Percentiles rank a stretch among this genome's conserved stretches.
Conservation (phyloP, 2,329 filamentous ascomycete genomes). For the Sclerotinia glacialis region DNA sequence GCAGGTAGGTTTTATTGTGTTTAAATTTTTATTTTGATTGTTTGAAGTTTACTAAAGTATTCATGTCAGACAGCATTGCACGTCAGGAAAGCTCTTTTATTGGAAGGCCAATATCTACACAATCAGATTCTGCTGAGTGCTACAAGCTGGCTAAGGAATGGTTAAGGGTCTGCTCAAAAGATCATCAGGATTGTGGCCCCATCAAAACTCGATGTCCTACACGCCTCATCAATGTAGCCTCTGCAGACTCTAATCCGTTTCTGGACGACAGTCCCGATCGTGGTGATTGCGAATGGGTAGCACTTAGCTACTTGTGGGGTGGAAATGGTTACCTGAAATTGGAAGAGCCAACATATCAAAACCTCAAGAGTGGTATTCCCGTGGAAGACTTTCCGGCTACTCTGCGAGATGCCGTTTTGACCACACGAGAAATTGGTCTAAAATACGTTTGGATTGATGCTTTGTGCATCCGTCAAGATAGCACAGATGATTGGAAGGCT, state of each 20-base stretch:
- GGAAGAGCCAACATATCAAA: constrained; percentile 8
- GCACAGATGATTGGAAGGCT: constrained; percentile 16
- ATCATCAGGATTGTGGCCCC: constrained; percentile 15
- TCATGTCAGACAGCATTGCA: neutral
- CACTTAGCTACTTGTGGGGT: constrained; percentile 21
- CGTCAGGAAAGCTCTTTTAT: constrained; percentile 8
- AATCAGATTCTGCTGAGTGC: constrained; percentile 12
- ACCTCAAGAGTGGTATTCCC: constrained; percentile 4
- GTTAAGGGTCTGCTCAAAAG: constrained; percentile 13
- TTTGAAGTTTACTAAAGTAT: neutral
- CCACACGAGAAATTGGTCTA: constrained; percentile 4
- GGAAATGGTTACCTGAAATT: constrained; percentile 12
- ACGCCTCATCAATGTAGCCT: constrained; percentile 19
- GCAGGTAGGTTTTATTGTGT: neutral
- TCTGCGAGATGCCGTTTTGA: constrained; percentile 12
- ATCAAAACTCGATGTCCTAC: constrained; percentile 17
- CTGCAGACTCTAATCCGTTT: neutral
- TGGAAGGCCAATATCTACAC: constrained; percentile 15
- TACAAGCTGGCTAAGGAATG: constrained; percentile 19
- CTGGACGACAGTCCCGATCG: constrained; percentile 10
- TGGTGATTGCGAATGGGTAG: constrained; percentile 5
- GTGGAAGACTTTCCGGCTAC: constrained; percentile 14
- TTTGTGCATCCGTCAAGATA: constrained; percentile 19
- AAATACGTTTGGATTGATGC: constrained; percentile 22
- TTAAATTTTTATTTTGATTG: neutral